phyloP scores from a whole-genome alignment of 805 yeast genomes.

The Barnettozyma pratensis region DNA sequence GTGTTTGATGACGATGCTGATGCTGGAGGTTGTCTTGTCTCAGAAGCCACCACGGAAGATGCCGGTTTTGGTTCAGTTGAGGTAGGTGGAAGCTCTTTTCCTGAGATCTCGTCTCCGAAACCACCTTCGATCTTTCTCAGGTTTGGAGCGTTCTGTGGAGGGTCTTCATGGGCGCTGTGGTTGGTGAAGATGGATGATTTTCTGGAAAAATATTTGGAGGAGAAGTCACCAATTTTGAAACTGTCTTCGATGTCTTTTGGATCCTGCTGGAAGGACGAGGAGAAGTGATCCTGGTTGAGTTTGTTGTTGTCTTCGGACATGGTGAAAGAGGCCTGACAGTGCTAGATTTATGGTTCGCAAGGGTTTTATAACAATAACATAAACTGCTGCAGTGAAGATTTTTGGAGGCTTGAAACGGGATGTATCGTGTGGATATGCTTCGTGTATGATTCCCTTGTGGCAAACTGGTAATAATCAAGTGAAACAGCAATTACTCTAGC shows the following conservation, averaged over 20 bases:
- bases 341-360: not conserved
- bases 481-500: too few relatives aligned
- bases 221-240: constrained; percentile 26
- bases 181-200: constrained; percentile 12
- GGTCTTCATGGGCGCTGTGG: constrained; percentile 1
- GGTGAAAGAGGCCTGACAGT: not conserved
- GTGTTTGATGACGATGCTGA: not conserved
- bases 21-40: not conserved
- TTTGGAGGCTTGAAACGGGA: too few relatives aligned
- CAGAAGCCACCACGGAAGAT: too few relatives aligned
- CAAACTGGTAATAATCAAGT: too few relatives aligned
- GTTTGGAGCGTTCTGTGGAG: constrained; percentile 12
- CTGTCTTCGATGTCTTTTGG: constrained; percentile 13
- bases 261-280: constrained; percentile 7
- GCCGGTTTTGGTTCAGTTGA: not conserved
- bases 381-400: too few relatives aligned
- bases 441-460: too few relatives aligned
- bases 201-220: constrained; percentile 23
- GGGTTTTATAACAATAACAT: not conserved
- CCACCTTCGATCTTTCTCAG: constrained; percentile 24
- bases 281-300: constrained; percentile 1
- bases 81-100: too few relatives aligned
- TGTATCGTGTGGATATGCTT: too few relatives aligned
- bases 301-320: not conserved
- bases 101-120: constrained; percentile 8